Percentiles rank a stretch among this genome's conserved stretches.
These are phyloP conservation scores for Mrakia hoshinonis DNA, from an alignment of 768 basidiomycete species.

Conservation along the genomic window DNA sequence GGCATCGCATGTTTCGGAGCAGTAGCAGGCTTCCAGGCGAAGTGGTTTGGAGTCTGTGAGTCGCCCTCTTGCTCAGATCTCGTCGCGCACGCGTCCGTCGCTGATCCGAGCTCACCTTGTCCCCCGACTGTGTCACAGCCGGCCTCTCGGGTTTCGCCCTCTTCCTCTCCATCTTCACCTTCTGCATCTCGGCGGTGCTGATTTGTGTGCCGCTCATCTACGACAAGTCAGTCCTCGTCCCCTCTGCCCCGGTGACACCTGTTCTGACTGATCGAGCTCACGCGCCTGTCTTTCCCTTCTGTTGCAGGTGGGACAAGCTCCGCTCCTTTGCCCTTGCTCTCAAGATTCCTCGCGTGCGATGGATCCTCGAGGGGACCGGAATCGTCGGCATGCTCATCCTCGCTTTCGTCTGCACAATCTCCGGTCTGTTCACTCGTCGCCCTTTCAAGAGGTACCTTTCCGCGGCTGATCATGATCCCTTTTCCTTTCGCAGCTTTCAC, in stretches of 20 bases:
- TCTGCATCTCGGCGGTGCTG: slow-evolving; percentile 66
- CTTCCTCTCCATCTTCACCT: slow-evolving; percentile 63
- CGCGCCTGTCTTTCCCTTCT: slow-evolving; percentile 12
- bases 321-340: slow-evolving; percentile 67
- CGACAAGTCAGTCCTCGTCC: slow-evolving; percentile 34
- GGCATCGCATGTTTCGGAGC: slow-evolving; percentile 85
- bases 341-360: slow-evolving; percentile 69
- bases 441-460: slow-evolving; percentile 31
- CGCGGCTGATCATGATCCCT: neutral
- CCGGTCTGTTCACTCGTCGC: slow-evolving; percentile 34
- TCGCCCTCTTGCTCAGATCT: slow-evolving; percentile 36
- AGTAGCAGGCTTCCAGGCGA: slow-evolving; percentile 78
- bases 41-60: slow-evolving; percentile 83
- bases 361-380: slow-evolving; percentile 71
- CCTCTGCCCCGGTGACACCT: neutral
- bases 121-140: slow-evolving; percentile 49
- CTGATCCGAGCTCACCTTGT: too few relatives aligned
- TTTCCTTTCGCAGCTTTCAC: slow-evolving; percentile 55
- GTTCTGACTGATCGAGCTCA: neutral
- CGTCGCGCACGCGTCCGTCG: too few relatives aligned
- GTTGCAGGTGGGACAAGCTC: slow-evolving; percentile 74
- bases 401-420: slow-evolving; percentile 52
- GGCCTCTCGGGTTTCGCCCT: slow-evolving; percentile 78
- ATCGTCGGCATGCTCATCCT: slow-evolving; percentile 60
- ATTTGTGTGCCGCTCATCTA: slow-evolving; percentile 51